phyloP scores from a whole-genome alignment of 2,329 filamentous ascomycete genomes.

The Botryosphaeria agaves region DNA sequence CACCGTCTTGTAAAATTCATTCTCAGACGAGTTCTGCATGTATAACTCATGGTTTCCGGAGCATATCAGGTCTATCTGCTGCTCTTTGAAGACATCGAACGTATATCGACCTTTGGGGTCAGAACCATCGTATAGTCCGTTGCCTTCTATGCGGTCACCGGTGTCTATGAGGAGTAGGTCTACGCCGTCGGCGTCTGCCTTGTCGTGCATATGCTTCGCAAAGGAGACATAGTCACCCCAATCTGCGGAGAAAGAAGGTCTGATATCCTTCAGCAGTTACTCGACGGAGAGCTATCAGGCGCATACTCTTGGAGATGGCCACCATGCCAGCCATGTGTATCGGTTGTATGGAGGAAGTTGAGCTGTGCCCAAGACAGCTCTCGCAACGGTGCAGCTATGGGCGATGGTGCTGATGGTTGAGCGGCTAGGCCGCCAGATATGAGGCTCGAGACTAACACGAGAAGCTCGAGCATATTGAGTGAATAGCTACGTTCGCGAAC shows the following conservation, averaged over 20 bases:
- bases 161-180: constrained; percentile 93
- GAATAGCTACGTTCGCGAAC: too few species aligned
- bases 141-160: constrained; percentile 84
- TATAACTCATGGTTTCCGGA: constrained; percentile 95
- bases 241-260: constrained; percentile 81
- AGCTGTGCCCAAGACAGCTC: constrained; percentile 82
- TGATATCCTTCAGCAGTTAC: constrained; percentile 15
- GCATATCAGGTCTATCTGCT: constrained; percentile 68
- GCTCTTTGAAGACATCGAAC: constrained; percentile 70
- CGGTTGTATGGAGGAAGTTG: constrained; percentile 85
- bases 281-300: constrained; percentile 2
- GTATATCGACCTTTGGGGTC: constrained; percentile 76
- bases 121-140: constrained; percentile 84
- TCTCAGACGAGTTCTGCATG: constrained; percentile 55
- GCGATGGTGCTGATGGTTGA: constrained; percentile 66
- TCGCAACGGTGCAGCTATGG: constrained; percentile 65
- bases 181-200: constrained; percentile 58
- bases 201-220: constrained; percentile 60
- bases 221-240: constrained; percentile 98
- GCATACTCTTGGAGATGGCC: constrained; percentile 79
- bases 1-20: constrained; percentile 65
- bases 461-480: too few species aligned
- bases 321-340: constrained; percentile 90
- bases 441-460: too few species aligned
- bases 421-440: constrained; percentile 28